Evolutionary conservation across 2,329 filamentous ascomycete species (phyloP), one percentile per base, ranked within the genome.

Genomic region (Claviceps cyperi): DNA sequence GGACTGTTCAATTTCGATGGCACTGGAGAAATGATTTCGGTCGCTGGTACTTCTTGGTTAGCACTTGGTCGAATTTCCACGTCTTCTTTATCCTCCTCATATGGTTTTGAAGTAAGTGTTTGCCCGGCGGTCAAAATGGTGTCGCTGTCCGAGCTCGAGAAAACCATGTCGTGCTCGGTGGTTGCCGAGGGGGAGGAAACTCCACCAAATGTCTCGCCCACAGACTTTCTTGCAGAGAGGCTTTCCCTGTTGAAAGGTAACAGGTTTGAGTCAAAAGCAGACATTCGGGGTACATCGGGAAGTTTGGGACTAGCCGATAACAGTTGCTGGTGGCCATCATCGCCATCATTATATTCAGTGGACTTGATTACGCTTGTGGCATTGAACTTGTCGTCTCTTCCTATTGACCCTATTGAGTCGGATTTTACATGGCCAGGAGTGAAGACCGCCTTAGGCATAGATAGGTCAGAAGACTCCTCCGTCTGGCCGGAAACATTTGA

Each of bases 401-500:
- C 41, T 5, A 45, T 44, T 4, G 52, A 50, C 15, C 45, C 41
- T 4, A 45, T 41, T 4, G 52, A 50, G 17, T 46, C 40, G 9
- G 28, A 45, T 14, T 17, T 43, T 11, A 21, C 5, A 45, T 40
- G 37, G 5, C 28, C 21, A 13, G 11, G 6, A 21, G 8, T 9
- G 19, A n/a, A 22, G 24, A 9, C 79, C 52, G 78, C 60, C 54
- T 74, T 80, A 5, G 77, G 75, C 48, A 77, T 69, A 19, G 72
- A 66, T 9, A 76, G 76, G 2, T 83, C 81, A 51, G 77, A 64
- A 1, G 77, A 78, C 50, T 86, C 83, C 48, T 78, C 78, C 62
- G 83, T 73, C 5, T 83, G 78, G 59, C 77, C 83, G 62, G 91
- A 90, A 41, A 90, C 83, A 56, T 94, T 86, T 13, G 83, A 77